Evolutionary conservation across 2,329 filamentous ascomycete species (phyloP), one percentile per base, ranked within the genome.

Genomic region (Aspergillus sp.): DNA sequence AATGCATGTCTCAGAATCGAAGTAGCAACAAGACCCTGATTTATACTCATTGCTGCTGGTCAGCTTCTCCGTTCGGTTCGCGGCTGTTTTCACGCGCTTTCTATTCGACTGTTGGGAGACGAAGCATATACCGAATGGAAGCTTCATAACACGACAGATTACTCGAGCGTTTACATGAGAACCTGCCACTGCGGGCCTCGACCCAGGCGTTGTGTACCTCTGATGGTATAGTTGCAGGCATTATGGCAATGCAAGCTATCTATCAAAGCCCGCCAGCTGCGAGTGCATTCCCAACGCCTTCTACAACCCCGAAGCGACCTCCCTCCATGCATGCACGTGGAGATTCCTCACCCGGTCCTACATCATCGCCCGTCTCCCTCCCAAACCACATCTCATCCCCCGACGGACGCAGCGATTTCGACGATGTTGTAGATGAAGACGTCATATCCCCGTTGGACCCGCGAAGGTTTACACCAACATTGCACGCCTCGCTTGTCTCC

Each of bases 401-500:
- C 17, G 71, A 72, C 43, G 74, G 77, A 60, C 63, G 72, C 65
- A 69, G 69, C 56, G 70, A 76, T 64, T 63, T 73, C 21, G 70
- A 75, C 14, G 71, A 75, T 56, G 56, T 68, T 44, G 62, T 67
- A n/a, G 68, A 74, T 23, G 72, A 93, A 63, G 89, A 93, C 62
- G 85, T 79, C 45, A 86, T 92, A 35, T 86, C 85, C 2, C 87
- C 91, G 21, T 80, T 97, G 31, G 95, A 99, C 70, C 92, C 95
- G 3, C 87, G 93, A 55, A 86, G 95, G 39, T 97, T 99, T 70
- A 99, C 95, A 0, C 95, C 95, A 1, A 98, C 93, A 0, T 79
- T 99, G 11, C 95, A 98, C 73, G 95, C 95, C 8, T 97, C 91
- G 50, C 80, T 99, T 6, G 93, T 99, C 1, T 93, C 93, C 0